Evolutionary conservation across 2,329 filamentous ascomycete species (phyloP).

Genomic region (Trichoderma pleuroti): DNA sequence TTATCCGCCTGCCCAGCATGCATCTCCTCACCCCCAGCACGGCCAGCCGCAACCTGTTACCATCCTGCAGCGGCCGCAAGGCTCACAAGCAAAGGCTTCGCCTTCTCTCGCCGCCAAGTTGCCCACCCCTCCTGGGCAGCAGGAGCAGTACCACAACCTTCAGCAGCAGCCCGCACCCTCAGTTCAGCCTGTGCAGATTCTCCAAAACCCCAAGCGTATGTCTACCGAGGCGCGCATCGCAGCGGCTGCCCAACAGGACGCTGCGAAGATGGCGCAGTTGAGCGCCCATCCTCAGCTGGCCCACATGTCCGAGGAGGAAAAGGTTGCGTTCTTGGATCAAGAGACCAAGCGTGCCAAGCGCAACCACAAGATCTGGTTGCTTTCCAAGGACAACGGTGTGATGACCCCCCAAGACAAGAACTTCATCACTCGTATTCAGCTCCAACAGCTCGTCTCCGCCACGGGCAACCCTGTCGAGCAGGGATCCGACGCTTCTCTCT

Average conservation of each 20-base stretch:
- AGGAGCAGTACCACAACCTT: conserved; percentile 28
- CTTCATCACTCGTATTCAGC: conserved; percentile 95
- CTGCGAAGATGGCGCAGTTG: conserved; percentile 32
- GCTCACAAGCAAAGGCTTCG: conserved; percentile 38
- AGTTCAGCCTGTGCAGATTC: conserved; percentile 66
- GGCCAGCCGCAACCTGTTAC: conserved; percentile 49
- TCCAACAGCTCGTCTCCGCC: conserved; percentile 91
- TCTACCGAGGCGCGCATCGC: conserved; percentile 45
- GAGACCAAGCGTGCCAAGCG: conserved; percentile 94
- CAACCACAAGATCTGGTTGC: conserved; percentile 94
- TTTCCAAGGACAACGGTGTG: conserved; percentile 90
- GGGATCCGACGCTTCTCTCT: conserved; percentile 73
- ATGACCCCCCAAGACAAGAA: conserved; percentile 99
- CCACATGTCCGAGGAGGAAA: conserved; percentile 78
- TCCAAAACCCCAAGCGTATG: conserved; percentile 73
- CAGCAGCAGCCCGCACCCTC: conserved; percentile 37
- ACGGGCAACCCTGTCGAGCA: conserved; percentile 82
- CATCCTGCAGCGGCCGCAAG: conserved; percentile 54
- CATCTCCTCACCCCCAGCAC: conserved; percentile 23
- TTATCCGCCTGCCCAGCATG: conserved; percentile 24
- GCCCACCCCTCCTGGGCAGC: conserved; percentile 24
- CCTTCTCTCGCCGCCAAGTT: conserved; percentile 31
- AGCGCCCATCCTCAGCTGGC: conserved; percentile 48
- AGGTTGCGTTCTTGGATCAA: conserved; percentile 77
- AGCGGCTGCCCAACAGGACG: conserved; percentile 36